Base-by-base conservation (phyloP, 148 eudicot species). In the Salicornia ramosissima region DNA sequence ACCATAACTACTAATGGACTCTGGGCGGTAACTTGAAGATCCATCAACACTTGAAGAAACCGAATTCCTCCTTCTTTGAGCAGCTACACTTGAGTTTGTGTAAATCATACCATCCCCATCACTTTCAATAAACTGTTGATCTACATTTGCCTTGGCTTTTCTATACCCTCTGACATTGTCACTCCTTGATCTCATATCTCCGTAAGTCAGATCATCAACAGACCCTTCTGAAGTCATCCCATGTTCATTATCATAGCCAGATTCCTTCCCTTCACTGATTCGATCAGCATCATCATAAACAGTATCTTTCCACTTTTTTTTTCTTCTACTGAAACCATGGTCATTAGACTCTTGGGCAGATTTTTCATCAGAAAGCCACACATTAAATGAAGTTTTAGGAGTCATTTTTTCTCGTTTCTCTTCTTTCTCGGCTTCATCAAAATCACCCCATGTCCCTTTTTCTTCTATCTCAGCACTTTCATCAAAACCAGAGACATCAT, bases 21-120 rank as follows among this genome's bases (percentile, higher is more conserved):
- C 65, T 33, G 45, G 70, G 63, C 18, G 69, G 76, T 83, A 75
- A 65, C 28, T 76, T 43, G 90, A 83, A 67, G 83, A 75, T 66
- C 84, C 88, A 56, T 84, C 89, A 67, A 78, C 67, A 45, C 70
- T 71, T 33, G 76, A 56, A 82, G 85, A 72, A 55, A 65, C 78
- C 43, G 72, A 74, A 70, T 56, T 74, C 50, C 81, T 76, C 76
- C 75, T 65, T 13, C 45, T 51, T 52, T 71, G 78, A 40, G 36
- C 15, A 47, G 43, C 69, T 18, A 45, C 61, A 34, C 34, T 78
- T 22, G 45, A 33, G 28, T 50, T 77, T 47, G 73, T 66, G 24
- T 22, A 64, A 52, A 61, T 42, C 31, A 64, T 66, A 71, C 57
- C 55, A 12, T 51, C 47, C 55, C 75, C 74, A 65, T 53, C 70